Conservation (phyloP, 257 asterid genomes). For the Parsonsia alboflavescens region DNA sequence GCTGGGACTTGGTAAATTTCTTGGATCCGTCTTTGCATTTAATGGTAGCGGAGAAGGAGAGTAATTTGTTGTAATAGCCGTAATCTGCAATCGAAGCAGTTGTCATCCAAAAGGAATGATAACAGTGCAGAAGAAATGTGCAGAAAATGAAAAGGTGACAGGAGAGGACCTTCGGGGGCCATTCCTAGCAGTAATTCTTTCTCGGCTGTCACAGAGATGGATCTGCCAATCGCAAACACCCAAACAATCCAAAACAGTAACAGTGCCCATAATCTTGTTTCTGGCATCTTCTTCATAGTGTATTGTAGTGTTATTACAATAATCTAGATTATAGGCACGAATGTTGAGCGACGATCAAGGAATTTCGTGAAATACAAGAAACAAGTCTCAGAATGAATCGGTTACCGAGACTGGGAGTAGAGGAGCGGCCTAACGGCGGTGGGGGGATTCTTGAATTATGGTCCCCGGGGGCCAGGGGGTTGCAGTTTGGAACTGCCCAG, state of each 20-base stretch:
- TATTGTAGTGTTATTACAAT: background rate
- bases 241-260: conserved; percentile 23
- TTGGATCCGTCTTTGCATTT: conserved; percentile 87
- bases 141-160: background rate
- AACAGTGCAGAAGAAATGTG: background rate
- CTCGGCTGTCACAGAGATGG: conserved; percentile 28
- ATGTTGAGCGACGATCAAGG: background rate
- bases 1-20: conserved; percentile 56
- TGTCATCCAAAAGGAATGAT: background rate
- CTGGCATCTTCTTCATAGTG: conserved; percentile 5
- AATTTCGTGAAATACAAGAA: background rate
- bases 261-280: background rate
- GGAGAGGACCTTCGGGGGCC: conserved; percentile 53
- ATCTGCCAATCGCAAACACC: conserved; percentile 34
- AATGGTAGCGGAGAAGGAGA: conserved; percentile 40
- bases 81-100: conserved; percentile 47
- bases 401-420: background rate
- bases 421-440: background rate
- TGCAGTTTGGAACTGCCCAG: background rate
- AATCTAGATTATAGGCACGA: background rate
- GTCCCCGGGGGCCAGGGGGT: background rate
- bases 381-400: background rate
- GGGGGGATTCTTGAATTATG: background rate
- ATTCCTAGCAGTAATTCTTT: conserved; percentile 46
- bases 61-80: conserved; percentile 48